Evolutionary conservation across 139 green algal genomes (phyloP), one percentile per base, ranked within the genome.

Genomic region (Volvox africanus): DNA sequence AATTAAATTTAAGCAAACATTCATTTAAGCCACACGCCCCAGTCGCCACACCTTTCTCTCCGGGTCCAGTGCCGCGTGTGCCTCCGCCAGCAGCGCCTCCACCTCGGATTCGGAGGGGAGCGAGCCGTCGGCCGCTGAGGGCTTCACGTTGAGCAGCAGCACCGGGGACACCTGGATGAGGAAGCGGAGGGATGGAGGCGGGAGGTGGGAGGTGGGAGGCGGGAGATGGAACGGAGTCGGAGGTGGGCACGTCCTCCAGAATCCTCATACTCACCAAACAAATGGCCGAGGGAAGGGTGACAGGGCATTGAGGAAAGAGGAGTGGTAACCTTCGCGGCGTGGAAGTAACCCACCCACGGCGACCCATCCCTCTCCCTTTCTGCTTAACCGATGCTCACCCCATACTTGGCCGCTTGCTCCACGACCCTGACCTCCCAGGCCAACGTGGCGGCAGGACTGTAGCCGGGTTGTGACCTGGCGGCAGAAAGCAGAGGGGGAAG

Each of bases 121-220:
- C 6, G 78, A 13, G 1, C 36, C 36, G 36, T 24, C 21, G 5
- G 9, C 21, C 22, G 30, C 11, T 33, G 30, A 19, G 33, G 33
- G 18, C 83, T 88, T 88, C 65, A 80, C 24, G 62, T 88, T 88
- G 22, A 88, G 83, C 67, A 88, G 67, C 83, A 88, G 24, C 65
- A 88, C 67, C 22, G 83, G 83, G 26, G 35, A 80, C 21, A 80
- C 78, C 78, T 83, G 36, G 20, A 33, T 44, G 24, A 36, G 12
- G 24, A 2, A n/a, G 44, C 67, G 24, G 67, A 14, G 24, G 67
- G 67, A 14, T 12, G 14, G 9, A 28, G 67, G 67, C 22, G 22
- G 22, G 67, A 32, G 67, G 22, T 14, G 67, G 22, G 24, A 75
- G 67, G 11, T 75, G 24, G 24, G 24, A n/a, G n/a, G n/a, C n/a